These are phyloP conservation scores for Pestalotiopsis sp. DNA, from an alignment of 2,329 filamentous ascomycete species.

Conservation along the genomic window DNA sequence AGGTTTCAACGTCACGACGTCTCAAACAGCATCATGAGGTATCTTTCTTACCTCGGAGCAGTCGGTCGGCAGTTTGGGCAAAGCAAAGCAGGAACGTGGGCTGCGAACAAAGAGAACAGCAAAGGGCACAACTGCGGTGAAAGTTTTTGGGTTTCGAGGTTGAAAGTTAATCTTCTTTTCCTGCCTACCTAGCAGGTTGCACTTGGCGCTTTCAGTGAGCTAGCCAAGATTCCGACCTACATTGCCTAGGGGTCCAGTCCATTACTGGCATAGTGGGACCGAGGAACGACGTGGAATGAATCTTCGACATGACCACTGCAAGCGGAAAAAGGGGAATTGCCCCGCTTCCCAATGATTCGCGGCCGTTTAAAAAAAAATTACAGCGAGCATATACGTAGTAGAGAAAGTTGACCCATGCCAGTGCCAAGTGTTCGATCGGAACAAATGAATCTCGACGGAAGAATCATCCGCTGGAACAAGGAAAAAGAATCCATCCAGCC, in stretches of 20 bases:
- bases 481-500: neutral
- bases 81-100: neutral
- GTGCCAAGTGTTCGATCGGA: neutral
- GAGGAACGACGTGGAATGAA: conserved; percentile 2
- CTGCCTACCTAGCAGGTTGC: neutral
- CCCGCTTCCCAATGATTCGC: neutral
- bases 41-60: neutral
- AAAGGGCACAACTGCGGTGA: neutral
- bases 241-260: neutral
- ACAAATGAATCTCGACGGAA: neutral
- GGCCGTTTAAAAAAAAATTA: neutral
- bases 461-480: neutral
- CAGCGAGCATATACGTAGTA: neutral
- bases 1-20: neutral
- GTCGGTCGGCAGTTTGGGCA: neutral
- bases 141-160: neutral
- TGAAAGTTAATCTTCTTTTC: neutral
- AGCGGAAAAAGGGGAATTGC: neutral
- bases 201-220: neutral
- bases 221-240: neutral
- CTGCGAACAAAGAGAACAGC: neutral
- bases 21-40: neutral
- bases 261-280: conserved; percentile 6
- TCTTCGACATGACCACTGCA: neutral
- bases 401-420: neutral